Base-by-base conservation (phyloP, 768 basidiomycete species). In the Saitozyma podzolica region DNA sequence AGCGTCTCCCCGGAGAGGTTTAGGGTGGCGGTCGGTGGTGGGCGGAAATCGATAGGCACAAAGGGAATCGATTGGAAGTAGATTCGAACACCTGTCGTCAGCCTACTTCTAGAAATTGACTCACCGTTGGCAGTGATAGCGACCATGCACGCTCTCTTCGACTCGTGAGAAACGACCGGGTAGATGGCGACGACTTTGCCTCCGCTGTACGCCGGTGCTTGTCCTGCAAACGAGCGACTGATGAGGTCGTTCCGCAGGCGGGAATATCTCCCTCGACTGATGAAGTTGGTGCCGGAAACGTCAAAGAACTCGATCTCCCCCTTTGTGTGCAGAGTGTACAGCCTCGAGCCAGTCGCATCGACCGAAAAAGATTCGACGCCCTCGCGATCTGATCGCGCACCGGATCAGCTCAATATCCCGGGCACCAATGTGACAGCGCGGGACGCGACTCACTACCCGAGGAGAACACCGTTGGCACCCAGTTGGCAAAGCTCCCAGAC, bases 381-480 rank as follows among this genome's bases (percentile, higher is more conserved):
- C 49, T 79, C 73, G 63, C 62, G 64, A 45, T 3, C 68, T 64
- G 62, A 2, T 52, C 60, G 61, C n/a, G n/a, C n/a, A n/a, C n/a
- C n/a, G 29, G 29, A 11, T 20, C 63, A 69, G 10, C 68, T 49
- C 2, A 9, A 53, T 54, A 50, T 40, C 50, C 29, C 37, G 66
- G 61, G 62, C 69, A 64, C 11, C 10, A 42, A n/a, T n/a, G n/a
- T n/a, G n/a, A n/a, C n/a, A n/a, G n/a, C n/a, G n/a, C n/a, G n/a
- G 29, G 29, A 5, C 29, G 49, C n/a, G 40, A 62, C 85, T 58
- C 74, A 92, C 91, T 87, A 42, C 82, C 73, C 59, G 81, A 85
- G 6, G 86, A 80, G 37, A 88, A 82, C 67, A 93, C 86, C 19
- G 87, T 84, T 51, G 92, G 92, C 29, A 94, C 82, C 55, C 92